These are phyloP conservation scores for Thermoascus crustaceus DNA, from an alignment of 2,329 filamentous ascomycete genomes.

Conservation along the genomic window DNA sequence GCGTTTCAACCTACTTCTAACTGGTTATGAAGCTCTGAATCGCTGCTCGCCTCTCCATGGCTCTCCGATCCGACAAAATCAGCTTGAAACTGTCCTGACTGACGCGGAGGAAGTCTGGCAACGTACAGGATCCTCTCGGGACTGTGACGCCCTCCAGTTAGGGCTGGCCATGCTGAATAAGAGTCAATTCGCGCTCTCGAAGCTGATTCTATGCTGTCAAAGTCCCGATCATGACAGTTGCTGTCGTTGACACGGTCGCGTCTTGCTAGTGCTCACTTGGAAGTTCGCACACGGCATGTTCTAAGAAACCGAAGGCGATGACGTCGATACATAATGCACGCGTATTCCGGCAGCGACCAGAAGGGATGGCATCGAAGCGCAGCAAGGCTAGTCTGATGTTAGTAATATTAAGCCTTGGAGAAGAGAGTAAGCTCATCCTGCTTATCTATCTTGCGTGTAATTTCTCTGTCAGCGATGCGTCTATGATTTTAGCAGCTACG, in stretches of 20 bases:
- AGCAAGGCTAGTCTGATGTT: too few species aligned
- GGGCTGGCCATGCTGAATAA: constrained; percentile 7
- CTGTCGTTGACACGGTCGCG: not conserved
- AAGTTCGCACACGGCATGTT: constrained; percentile 5
- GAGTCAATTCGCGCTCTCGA: too few species aligned
- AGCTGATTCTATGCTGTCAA: too few species aligned
- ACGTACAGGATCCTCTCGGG: constrained; percentile 8
- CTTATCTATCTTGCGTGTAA: too few species aligned
- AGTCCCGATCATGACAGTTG: not conserved
- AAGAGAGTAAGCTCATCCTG: too few species aligned
- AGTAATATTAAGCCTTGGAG: too few species aligned
- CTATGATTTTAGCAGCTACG: too few species aligned
- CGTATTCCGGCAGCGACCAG: not conserved
- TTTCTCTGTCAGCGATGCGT: too few species aligned
- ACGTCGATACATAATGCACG: not conserved
- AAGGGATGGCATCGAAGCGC: too few species aligned
- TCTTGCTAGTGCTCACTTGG: too few species aligned
- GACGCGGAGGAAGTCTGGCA: too few species aligned
- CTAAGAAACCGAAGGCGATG: constrained; percentile 3
- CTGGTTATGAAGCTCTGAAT: constrained; percentile 26
- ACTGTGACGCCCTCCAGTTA: constrained; percentile 1
- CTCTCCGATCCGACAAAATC: constrained; percentile 11
- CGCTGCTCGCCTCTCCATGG: constrained; percentile 25
- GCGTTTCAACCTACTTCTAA: constrained; percentile 25
- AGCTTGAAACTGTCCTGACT: too few species aligned